phyloP scores from a whole-genome alignment of 169 alveolate genomes.

The Plasmodium relictum region DNA sequence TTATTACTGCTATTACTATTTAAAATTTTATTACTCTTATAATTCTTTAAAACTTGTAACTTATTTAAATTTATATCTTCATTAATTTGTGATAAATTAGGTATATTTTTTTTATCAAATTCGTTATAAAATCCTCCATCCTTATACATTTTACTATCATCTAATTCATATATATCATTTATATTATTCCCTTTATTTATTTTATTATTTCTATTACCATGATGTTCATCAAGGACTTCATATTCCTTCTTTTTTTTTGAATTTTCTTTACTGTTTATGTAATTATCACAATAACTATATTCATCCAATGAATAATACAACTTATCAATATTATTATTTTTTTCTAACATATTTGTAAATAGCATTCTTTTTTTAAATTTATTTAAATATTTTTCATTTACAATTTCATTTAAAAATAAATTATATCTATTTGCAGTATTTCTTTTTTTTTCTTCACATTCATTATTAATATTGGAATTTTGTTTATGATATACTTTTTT shows the following conservation, averaged over 20 bases:
- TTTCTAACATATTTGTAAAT: slow-evolving; percentile 16
- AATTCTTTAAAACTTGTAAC: neutral
- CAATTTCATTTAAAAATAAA: neutral
- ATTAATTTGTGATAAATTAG: neutral
- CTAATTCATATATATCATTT: neutral
- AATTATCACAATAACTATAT: neutral
- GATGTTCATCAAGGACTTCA: neutral
- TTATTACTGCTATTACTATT: slow-evolving; percentile 6
- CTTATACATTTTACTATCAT: neutral
- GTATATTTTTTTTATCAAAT: slow-evolving; percentile 1
- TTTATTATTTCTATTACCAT: slow-evolving; percentile 7
- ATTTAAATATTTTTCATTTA: slow-evolving; percentile 13
- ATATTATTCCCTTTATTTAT: slow-evolving; percentile 1
- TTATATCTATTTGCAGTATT: neutral
- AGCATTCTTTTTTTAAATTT: slow-evolving; percentile 7
- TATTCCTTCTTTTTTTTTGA: slow-evolving; percentile 15
- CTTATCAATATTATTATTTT: slow-evolving; percentile 14
- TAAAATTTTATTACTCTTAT: neutral
- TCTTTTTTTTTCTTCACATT: slow-evolving; percentile 20
- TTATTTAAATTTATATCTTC: neutral
- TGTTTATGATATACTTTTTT: slow-evolving; percentile 9
- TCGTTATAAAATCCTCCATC: slow-evolving; percentile 3
- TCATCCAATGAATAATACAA: slow-evolving; percentile 9
- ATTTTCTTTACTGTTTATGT: neutral
- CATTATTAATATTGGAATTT: neutral